These are phyloP conservation scores for Colletotrichum sp. DNA, from an alignment of 2,329 filamentous ascomycete genomes.

Conservation along the genomic window DNA sequence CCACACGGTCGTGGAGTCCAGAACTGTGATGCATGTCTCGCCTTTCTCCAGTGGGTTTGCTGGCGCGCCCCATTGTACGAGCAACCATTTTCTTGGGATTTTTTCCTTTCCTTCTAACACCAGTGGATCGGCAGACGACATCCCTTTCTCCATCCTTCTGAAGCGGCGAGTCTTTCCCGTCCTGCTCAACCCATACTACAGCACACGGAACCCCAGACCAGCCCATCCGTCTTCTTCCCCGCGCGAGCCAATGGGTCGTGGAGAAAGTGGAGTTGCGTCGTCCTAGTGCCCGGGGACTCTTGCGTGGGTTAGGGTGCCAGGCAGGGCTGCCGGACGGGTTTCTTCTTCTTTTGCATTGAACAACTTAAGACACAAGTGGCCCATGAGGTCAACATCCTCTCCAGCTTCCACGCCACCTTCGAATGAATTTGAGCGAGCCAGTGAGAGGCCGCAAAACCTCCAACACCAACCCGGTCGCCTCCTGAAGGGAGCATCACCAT, in stretches of 20 bases:
- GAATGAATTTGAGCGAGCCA: constrained; percentile 18
- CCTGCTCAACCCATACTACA: background rate
- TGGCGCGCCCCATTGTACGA: background rate
- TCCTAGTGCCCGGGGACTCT: constrained; percentile 1
- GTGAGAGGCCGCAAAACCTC: constrained; percentile 7
- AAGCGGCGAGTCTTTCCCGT: background rate
- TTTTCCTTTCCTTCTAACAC: background rate
- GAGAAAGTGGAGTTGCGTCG: constrained; percentile 11
- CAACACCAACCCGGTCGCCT: background rate
- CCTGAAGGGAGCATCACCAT: background rate
- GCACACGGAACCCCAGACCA: constrained; percentile 32
- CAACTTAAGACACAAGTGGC: background rate
- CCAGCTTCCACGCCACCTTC: constrained; percentile 1
- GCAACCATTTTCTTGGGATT: background rate
- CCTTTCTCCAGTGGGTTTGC: background rate
- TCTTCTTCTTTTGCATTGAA: background rate
- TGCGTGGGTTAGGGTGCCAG: background rate
- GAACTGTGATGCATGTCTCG: background rate
- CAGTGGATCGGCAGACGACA: background rate
- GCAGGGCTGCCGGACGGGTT: background rate
- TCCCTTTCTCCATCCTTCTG: background rate
- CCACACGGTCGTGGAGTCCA: background rate
- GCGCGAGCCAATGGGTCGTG: constrained; percentile 15
- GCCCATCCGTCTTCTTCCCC: background rate
- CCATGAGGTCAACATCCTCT: constrained; percentile 10